Evolutionary conservation across 1,284 basidiomycete species (phyloP), one percentile per base, ranked within the genome.

Genomic region (Ganoderma leucocontextum): DNA sequence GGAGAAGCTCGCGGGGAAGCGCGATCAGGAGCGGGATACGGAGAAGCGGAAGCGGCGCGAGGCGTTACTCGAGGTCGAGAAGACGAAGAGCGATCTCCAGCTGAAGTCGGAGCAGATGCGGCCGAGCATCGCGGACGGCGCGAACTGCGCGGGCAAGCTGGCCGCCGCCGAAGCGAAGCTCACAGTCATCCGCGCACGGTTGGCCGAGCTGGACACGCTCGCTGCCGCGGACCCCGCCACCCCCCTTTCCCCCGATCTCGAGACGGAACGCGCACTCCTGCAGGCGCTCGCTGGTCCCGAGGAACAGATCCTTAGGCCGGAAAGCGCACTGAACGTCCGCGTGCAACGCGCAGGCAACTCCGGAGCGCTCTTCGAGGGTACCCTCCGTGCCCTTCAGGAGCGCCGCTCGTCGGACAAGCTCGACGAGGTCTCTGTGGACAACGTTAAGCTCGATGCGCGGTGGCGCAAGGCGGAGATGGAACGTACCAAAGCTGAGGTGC

Each of bases 301-400:
- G 77, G 94, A 96, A 76, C 83, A 89, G 58, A 86, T 85, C 33
- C 80, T 92, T 58, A 87, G 84, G 67, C 78, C 88, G 8, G 87
- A 90, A 69, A 91, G 92, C 5, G 77, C 86, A 0, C 80, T 94
- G 25, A 88, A 87, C 69, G 78, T 82, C 47, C 88, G 90, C 55
- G 79, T 95, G 22, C 87, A 89, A 74, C 88, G 89, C 10, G 91
- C 94, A 10, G 85, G 85, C 65, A 95, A 95, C 76, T 90, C 94
- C 15, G 86, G 85, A 62, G 89, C 90, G 42, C 92, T 96, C 83
- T 93, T 97, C 75, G 91, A 95, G 38, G 93, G 92, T 10, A 91
- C 92, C 39, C 86, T 98, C 72, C 89, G 91, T 35, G 93, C 93
- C 13, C 89, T 93, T 38, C 90, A 91, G 61, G 92, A 95, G 76